A percentile compares a stretch with the other conserved stretches of the same genome.
These are phyloP conservation scores for Ajuga reptans DNA, from an alignment of 305 asterid genomes.

Conservation along the genomic window DNA sequence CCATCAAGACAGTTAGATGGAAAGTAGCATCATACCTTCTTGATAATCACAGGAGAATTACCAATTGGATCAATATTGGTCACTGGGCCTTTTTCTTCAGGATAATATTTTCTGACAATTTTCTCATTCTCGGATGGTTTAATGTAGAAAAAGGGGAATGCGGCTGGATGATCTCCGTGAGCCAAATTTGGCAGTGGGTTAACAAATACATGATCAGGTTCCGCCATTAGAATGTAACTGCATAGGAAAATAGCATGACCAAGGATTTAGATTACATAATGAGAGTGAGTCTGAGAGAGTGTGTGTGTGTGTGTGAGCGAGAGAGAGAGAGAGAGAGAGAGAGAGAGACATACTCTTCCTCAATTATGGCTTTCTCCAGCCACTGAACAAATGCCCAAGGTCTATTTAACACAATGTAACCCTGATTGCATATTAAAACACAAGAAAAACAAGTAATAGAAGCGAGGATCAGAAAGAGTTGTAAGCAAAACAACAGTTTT, in stretches of 20 bases:
- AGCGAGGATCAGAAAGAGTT: constrained; percentile 11
- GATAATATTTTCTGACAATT: constrained; percentile 72
- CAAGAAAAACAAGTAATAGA: constrained; percentile 13
- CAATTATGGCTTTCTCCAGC: constrained; percentile 81
- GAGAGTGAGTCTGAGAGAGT: neutral
- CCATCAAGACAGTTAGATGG: neutral
- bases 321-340: constrained; percentile 2
- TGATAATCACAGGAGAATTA: constrained; percentile 89
- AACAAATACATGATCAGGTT: constrained; percentile 86
- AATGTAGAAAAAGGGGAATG: constrained; percentile 89
- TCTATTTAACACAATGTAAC: constrained; percentile 81
- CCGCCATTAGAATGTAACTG: constrained; percentile 98
- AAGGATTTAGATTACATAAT: constrained; percentile 32
- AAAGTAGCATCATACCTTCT: constrained; percentile 48
- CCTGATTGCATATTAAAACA: constrained; percentile 44
- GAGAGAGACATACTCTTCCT: constrained; percentile 72
- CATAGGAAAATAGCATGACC: constrained; percentile 34
- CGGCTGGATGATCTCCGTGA: constrained; percentile 74
- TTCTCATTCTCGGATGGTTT: constrained; percentile 65
- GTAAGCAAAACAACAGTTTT: neutral
- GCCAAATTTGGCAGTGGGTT: constrained; percentile 95
- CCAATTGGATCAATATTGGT: constrained; percentile 90
- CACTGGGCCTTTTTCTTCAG: constrained; percentile 80
- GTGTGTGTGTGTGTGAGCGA: neutral
- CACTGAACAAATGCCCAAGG: constrained; percentile 99